These are phyloP conservation scores for Porpolomopsis calyptriformis DNA, from an alignment of 768 basidiomycete species.

Conservation along the genomic window DNA sequence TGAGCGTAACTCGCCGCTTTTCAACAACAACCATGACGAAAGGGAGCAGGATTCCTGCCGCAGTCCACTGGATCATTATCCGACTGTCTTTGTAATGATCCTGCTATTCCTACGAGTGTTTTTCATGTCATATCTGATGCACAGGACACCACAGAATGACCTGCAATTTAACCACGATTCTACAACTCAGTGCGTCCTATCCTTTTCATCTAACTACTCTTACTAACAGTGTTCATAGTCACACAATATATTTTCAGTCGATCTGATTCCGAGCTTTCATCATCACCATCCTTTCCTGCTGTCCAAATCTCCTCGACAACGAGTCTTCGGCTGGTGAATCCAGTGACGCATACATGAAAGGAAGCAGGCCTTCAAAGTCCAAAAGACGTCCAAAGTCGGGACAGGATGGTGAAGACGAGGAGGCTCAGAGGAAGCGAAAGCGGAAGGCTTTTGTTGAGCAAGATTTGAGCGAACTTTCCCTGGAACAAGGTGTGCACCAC, in stretches of 20 bases:
- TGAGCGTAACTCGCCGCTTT: too few species aligned
- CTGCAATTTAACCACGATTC: too few species aligned
- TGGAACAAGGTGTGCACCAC: conserved; percentile 56
- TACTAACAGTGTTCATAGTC: neutral
- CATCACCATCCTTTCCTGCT: conserved; percentile 23
- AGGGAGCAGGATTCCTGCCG: too few species aligned
- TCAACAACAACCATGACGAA: too few species aligned
- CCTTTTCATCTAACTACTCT: neutral
- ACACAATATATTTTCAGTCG: conserved; percentile 62
- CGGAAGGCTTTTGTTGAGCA: conserved; percentile 50
- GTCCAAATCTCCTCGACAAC: conserved; percentile 32
- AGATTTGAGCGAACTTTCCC: conserved; percentile 58
- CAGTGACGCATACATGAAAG: conserved; percentile 41
- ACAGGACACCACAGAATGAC: too few species aligned
- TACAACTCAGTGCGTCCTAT: neutral
- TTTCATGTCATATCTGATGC: too few species aligned
- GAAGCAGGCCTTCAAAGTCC: conserved; percentile 23
- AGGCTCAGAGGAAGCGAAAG: conserved; percentile 39
- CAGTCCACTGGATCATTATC: too few species aligned
- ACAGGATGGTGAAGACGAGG: conserved; percentile 20
- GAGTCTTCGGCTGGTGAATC: conserved; percentile 38
- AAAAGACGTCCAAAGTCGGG: conserved; percentile 24
- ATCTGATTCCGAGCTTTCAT: conserved; percentile 71
- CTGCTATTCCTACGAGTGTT: too few species aligned
- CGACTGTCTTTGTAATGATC: too few species aligned